Evolutionary conservation across 108 stramenopile genomes (phyloP), one percentile per base, ranked within the genome.

Genomic region (Nitzschia putrida): DNA sequence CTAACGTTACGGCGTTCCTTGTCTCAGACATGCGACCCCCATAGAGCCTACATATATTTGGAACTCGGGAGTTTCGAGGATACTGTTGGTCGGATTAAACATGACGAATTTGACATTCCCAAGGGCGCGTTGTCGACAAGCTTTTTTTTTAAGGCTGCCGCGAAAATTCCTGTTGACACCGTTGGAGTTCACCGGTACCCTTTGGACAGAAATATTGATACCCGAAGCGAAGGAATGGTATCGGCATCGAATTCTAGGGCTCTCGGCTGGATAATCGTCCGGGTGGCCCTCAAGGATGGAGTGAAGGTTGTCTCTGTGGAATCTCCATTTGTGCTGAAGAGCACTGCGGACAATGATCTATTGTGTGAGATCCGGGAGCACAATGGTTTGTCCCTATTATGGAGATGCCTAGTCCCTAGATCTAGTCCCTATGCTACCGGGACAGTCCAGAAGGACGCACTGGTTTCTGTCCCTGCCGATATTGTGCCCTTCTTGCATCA

Each of bases 11-110:
- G 76, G 49, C 53, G 85, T 63, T 69, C 77, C 9, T 26, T 77
- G 21, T 84, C 83, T 1, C 83, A 84, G 43, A 74, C 83, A 20
- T 84, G 83, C 54, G 83, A 84, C 63, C 85, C 85, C 3, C 85
- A 85, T 71, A 45, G 74, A 41, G 81, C 79, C 25, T 76, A 74
- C 44, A 82, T 82, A 0, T 57, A 61, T 41, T 70, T 85, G 42
- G 85, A 85, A 57, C 55, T 85, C 53, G 79, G 85, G 14, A 66
- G 69, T 59, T 71, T 72, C 26, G 80, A 85, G 52, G 77, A 80
- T 53, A 61, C 76, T 12, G 70, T 59, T n/a, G 78, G 68, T 9
- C 61, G 79, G 66, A 39, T 75, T 14, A 53, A 64, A 37, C 65
- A 71, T 49, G 64, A 55, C 16, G 66, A 68, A 21, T 64, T 79